A percentile compares a stretch with the other conserved stretches of the same genome.
Evolutionary conservation across 2,329 filamentous ascomycete genomes (phyloP).

Genomic region (Fonsecaea nubica): DNA sequence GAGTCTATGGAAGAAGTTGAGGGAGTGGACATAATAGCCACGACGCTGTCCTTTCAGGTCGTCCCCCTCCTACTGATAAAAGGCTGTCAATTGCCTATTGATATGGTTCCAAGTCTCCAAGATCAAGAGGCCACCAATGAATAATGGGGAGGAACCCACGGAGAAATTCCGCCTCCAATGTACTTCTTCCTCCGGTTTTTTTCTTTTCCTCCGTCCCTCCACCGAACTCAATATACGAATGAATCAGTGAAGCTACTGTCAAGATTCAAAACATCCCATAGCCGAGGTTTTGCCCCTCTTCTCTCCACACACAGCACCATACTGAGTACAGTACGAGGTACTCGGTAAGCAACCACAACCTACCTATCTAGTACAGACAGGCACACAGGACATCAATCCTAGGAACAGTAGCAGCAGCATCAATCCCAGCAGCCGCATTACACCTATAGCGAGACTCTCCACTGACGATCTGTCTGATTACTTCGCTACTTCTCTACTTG

Average conservation of each 20-base stretch:
- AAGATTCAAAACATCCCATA: neutral
- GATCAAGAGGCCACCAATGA: no score
- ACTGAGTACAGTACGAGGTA: no score
- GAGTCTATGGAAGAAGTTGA: conserved; percentile 1
- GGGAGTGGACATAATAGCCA: neutral
- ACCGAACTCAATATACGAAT: neutral
- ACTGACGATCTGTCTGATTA: no score
- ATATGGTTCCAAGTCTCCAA: no score
- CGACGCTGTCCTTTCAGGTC: neutral
- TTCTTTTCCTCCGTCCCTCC: neutral
- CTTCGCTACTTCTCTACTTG: no score
- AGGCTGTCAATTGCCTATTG: no score
- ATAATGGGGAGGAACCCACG: neutral
- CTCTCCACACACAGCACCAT: no score
- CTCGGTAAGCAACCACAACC: no score
- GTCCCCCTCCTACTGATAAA: no score
- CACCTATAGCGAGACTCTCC: no score
- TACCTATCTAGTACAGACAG: no score
- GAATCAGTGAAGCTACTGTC: neutral
- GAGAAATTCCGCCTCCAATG: neutral
- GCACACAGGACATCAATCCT: no score
- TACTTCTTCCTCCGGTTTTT: neutral
- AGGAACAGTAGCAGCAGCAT: neutral
- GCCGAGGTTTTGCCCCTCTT: conserved; percentile 3
- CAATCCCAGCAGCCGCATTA: neutral